These are phyloP conservation scores for Solanum hybrid DNA, from an alignment of 305 asterid species.

Conservation along the genomic window DNA sequence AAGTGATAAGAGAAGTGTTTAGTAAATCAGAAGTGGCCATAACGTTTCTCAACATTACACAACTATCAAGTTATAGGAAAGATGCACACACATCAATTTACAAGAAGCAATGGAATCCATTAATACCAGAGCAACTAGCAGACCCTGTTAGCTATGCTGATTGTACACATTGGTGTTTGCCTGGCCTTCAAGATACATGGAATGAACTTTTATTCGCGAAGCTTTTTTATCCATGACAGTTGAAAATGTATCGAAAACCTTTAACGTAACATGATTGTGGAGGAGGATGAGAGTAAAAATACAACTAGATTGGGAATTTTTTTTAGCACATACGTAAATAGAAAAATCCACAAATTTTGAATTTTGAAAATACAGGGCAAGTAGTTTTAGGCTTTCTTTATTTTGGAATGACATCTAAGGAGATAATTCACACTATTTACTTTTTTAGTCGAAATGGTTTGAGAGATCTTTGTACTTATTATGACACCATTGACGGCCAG, in stretches of 20 bases:
- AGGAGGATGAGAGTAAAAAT: neutral
- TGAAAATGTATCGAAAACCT: neutral
- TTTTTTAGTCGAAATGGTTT: neutral
- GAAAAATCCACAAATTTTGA: neutral
- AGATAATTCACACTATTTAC: neutral
- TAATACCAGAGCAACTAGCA: constrained; percentile 27
- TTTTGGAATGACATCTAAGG: neutral
- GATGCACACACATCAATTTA: constrained; percentile 39
- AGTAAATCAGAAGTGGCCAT: constrained; percentile 28
- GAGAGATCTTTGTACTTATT: neutral
- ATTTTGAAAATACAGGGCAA: neutral
- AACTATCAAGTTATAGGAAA: constrained; percentile 28
- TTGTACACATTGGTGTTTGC: constrained; percentile 37
- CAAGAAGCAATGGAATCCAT: constrained; percentile 37
- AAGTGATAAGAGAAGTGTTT: constrained; percentile 23
- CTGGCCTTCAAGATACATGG: neutral
- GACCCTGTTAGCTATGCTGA: constrained; percentile 37
- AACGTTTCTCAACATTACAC: constrained; percentile 33
- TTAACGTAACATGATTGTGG: neutral
- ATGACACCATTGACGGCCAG: neutral
- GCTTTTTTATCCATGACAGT: constrained; percentile 26
- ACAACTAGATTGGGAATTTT: neutral
- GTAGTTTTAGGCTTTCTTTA: neutral
- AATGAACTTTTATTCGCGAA: constrained; percentile 15
- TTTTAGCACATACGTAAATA: neutral